Conservation (phyloP, 1,284 basidiomycete genomes). For the Gymnopus androsaceus region DNA sequence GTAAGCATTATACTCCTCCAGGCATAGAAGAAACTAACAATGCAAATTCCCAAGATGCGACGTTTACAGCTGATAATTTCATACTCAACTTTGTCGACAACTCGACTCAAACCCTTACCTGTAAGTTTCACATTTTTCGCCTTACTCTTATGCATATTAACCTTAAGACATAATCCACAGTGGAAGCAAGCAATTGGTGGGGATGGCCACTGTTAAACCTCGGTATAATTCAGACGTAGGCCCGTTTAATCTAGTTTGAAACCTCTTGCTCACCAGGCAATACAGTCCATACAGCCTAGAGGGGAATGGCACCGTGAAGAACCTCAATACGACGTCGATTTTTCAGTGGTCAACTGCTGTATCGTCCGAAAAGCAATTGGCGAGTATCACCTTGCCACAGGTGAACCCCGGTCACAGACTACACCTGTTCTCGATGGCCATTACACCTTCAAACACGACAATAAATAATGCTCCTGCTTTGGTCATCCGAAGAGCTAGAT, state of each 20-base stretch:
- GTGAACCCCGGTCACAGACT: conserved; percentile 32
- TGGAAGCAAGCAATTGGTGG: conserved; percentile 44
- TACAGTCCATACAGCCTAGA: conserved; percentile 42
- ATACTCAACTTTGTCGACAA: conserved; percentile 1
- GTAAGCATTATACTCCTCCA: too few relatives aligned
- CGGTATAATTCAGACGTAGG: conserved; percentile 3
- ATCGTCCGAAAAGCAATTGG: conserved; percentile 38
- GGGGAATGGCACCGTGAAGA: conserved; percentile 30
- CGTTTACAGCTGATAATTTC: not conserved
- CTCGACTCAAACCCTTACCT: conserved; percentile 32
- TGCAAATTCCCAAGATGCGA: not conserved
- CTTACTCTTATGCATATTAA: too few relatives aligned
- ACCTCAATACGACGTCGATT: conserved; percentile 43
- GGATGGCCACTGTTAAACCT: conserved; percentile 33
- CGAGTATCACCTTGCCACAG: conserved; percentile 42
- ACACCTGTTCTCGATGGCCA: conserved; percentile 48
- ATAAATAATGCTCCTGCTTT: conserved; percentile 28
- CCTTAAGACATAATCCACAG: conserved; percentile 22
- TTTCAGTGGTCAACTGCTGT: conserved; percentile 47
- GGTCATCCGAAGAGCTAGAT: conserved; percentile 40
- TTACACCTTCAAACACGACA: conserved; percentile 33
- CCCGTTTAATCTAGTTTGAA: not conserved
- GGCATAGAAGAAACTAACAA: too few relatives aligned
- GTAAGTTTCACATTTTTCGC: conserved; percentile 25
- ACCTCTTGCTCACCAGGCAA: not conserved